Base-by-base conservation (phyloP, 148 eudicot species). In the Cornus suecica region DNA sequence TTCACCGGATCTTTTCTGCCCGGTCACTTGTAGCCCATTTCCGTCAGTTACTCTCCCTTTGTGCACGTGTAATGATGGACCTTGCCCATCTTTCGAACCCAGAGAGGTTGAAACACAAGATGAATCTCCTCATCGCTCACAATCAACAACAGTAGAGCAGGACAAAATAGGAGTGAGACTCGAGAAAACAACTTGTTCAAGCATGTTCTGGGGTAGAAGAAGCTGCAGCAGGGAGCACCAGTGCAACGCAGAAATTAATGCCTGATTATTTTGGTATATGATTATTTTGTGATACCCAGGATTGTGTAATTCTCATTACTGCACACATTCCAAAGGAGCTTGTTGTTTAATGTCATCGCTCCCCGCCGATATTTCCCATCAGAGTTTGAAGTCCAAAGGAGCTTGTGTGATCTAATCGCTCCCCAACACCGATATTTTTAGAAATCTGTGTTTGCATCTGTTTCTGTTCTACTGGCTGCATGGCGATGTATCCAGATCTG, bases 141-240 rank as follows among this genome's bases (percentile, higher is more conserved):
- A 86, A 68, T 76, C 86, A 18, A 56, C 83, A 37, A 6, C 42
- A 37, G 42, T 37, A 37, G 42, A 37, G 22, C 54, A 81, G n/a
- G 88, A 88, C 48, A 89, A 92, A 81, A 72, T 81, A 76, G 92
- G 88, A 11, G 81, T 86, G 28, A 85, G 97, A 75, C 69, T 88
- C 68, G 97, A 87, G 74, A 90, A 90, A 78, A 84, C 90, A 4
- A 95, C 90, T 67, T 95, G 99, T 79, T 90, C 99, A 16, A 88
- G 86, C 78, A 86, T 95, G 94, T 95, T 95, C 69, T 91, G 98
- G 99, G 86, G 89, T 41, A 80, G 97, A 76, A 84, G 98, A 80
- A 92, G 97, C 81, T 90, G 97, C 84, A 94, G 98, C 81, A 85
- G 97, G 80, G 98, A 91, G 81, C 82, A 91, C 29, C 97, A 92